Evolutionary conservation across 148 eudicot genomes (phyloP).

Genomic region (Vaccinium vitisidaea): DNA sequence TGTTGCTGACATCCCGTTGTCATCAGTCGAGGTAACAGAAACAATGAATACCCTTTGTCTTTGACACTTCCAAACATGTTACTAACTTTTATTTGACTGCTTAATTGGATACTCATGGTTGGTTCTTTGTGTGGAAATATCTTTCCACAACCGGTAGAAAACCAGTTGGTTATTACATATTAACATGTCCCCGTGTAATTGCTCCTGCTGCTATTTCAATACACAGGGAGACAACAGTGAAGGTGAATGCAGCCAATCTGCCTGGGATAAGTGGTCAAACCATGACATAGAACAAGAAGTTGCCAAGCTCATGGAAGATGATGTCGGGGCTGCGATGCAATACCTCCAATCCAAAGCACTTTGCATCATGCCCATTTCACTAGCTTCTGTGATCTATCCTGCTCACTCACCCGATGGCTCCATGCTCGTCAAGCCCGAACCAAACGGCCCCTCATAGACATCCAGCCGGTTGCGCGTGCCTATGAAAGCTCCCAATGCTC

Average conservation of each 20-base stretch:
- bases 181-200: not conserved
- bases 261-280: constrained; percentile 66
- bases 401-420: constrained; percentile 27
- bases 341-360: constrained; percentile 68
- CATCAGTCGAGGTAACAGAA: constrained; percentile 41
- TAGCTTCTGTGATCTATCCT: constrained; percentile 57
- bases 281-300: constrained; percentile 60
- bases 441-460: constrained; percentile 36
- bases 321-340: constrained; percentile 73
- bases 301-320: constrained; percentile 67
- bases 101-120: not conserved
- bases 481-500: constrained; percentile 21
- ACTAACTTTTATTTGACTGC: not conserved
- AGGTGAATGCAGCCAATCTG: constrained; percentile 31
- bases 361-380: constrained; percentile 78
- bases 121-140: not conserved
- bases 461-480: constrained; percentile 22
- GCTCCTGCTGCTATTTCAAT: not conserved
- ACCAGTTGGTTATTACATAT: not conserved
- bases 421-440: constrained; percentile 41
- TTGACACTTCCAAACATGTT: not conserved
- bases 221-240: constrained; percentile 37
- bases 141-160: not conserved
- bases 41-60: not conserved
- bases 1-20: constrained; percentile 63